phyloP scores from a whole-genome alignment of 306 rosid genomes.

The Inga laurina region DNA sequence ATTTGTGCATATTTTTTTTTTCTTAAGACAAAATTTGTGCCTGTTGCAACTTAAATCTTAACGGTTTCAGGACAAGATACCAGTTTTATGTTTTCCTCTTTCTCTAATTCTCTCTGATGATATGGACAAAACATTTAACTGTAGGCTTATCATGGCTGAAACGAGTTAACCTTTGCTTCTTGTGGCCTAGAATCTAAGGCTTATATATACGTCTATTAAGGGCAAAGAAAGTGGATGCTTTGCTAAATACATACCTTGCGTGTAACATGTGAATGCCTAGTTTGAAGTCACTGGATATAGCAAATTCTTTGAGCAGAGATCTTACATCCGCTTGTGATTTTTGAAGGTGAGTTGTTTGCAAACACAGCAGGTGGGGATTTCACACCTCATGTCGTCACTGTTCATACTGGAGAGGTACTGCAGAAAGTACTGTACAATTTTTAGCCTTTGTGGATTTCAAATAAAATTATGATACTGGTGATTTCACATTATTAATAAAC shows the following conservation, averaged over 20 bases:
- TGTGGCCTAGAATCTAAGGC: constrained; percentile 17
- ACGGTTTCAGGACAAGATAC: neutral
- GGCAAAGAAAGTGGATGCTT: neutral
- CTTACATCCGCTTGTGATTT: constrained; percentile 38
- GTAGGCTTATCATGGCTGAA: constrained; percentile 28
- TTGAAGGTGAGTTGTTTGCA: constrained; percentile 64
- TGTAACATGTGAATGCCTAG: neutral
- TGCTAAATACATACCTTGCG: neutral
- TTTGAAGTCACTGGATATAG: neutral
- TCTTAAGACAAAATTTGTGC: neutral
- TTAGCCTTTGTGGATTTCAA: constrained; percentile 24
- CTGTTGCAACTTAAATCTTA: neutral
- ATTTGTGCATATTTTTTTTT: neutral
- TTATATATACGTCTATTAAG: neutral
- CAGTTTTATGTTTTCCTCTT: neutral
- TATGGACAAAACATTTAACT: constrained; percentile 6
- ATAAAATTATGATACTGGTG: neutral
- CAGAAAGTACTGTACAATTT: neutral
- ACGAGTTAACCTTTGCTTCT: constrained; percentile 34
- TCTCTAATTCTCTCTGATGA: neutral
- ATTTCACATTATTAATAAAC: neutral
- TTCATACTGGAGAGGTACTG: constrained; percentile 76
- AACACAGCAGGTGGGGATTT: constrained; percentile 66
- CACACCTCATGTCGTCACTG: constrained; percentile 68
- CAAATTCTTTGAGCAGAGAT: neutral